phyloP scores from a whole-genome alignment of 2,329 filamentous ascomycete genomes.

The Sporothrix pallida region DNA sequence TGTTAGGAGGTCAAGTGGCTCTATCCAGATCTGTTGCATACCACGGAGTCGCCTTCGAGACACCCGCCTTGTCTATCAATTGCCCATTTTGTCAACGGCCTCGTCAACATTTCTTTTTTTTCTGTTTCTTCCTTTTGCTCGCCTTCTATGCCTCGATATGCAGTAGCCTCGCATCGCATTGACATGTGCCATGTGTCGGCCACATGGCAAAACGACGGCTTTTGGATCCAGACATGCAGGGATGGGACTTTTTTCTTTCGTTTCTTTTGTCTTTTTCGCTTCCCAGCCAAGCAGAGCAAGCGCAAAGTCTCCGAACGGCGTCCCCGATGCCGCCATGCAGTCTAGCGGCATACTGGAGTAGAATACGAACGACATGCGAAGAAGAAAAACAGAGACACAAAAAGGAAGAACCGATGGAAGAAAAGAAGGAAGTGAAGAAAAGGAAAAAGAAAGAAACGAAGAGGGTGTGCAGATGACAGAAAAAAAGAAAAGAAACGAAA shows the following conservation, averaged over 20 bases:
- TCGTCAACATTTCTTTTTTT: neutral
- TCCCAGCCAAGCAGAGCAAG: neutral
- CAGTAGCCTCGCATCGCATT: neutral
- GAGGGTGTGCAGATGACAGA: neutral
- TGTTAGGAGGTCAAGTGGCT: neutral
- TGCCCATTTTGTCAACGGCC: neutral
- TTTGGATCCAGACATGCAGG: neutral
- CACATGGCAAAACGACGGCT: conserved; percentile 19
- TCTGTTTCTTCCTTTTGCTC: neutral
- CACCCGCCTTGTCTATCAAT: neutral
- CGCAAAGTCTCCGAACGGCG: conserved; percentile 2
- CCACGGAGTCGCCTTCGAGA: neutral
- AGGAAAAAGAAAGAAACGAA: neutral
- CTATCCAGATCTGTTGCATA: neutral
- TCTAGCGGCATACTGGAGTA: neutral
- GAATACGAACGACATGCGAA: neutral
- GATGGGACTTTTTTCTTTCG: neutral
- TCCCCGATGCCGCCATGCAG: conserved; percentile 1
- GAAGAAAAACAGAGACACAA: neutral
- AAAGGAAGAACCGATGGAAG: neutral
- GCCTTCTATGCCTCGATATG: neutral
- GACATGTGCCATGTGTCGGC: conserved; percentile 6
- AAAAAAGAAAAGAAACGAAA: neutral
- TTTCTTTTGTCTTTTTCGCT: neutral
- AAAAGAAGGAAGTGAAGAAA: neutral